Evolutionary conservation across 129 eudicot genomes (phyloP).

Genomic region (Glebionis coronaria): DNA sequence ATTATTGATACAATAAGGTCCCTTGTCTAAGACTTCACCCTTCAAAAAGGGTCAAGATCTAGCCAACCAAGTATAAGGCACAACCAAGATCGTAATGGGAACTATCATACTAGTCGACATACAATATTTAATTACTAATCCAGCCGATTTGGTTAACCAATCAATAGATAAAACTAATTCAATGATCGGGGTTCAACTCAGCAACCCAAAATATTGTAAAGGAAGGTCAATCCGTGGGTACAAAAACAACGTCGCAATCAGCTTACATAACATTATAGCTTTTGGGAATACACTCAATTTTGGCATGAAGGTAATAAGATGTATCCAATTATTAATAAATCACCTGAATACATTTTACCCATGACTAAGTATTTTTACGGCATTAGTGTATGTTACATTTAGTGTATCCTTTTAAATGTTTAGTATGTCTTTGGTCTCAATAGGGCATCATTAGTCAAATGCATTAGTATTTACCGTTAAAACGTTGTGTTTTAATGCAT

Average conservation of each 20-base stretch:
- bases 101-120: constrained; percentile 23
- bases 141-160: constrained; percentile 10
- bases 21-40: constrained; percentile 3
- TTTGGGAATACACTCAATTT: constrained; percentile 31
- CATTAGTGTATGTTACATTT: too few relatives aligned
- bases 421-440: too few relatives aligned
- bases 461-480: too few relatives aligned
- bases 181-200: background rate
- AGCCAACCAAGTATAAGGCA: constrained; percentile 7
- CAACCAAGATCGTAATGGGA: constrained; percentile 18
- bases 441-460: too few relatives aligned
- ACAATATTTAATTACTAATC: constrained; percentile 1
- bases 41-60: too few relatives aligned
- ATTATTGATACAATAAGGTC: constrained; percentile 8
- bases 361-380: constrained; percentile 42
- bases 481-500: too few relatives aligned
- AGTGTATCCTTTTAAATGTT: too few relatives aligned
- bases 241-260: too few relatives aligned
- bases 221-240: too few relatives aligned
- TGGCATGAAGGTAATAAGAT: constrained; percentile 51
- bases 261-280: constrained; percentile 36
- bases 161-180: constrained; percentile 17
- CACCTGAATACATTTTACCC: constrained; percentile 45
- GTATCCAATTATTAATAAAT: too few relatives aligned
- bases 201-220: too few relatives aligned